Conservation (phyloP, 495 filamentous ascomycete genomes). For the Lasiosphaeria ovina region DNA sequence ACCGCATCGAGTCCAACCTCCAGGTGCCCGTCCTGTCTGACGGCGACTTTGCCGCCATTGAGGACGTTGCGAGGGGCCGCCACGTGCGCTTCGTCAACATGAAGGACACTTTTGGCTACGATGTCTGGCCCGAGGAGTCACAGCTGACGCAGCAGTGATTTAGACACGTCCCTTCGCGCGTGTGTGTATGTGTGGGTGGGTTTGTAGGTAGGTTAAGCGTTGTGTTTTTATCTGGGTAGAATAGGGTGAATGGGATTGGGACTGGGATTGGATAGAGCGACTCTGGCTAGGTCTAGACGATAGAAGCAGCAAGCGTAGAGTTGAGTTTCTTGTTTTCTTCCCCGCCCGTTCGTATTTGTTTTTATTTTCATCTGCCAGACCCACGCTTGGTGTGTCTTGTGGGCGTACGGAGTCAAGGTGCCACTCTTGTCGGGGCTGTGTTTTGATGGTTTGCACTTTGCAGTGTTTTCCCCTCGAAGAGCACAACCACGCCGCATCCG, state of each 20-base stretch:
- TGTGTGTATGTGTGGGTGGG: background rate
- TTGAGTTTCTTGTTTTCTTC: background rate
- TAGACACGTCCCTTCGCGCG: background rate
- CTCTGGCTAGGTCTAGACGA: background rate
- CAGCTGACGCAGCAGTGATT: background rate
- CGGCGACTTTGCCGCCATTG: slow-evolving; percentile 41
- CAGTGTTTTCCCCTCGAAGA: too few relatives aligned
- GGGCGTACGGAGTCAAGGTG: too few relatives aligned
- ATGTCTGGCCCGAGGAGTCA: slow-evolving; percentile 49
- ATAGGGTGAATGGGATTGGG: too few relatives aligned
- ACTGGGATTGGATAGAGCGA: too few relatives aligned
- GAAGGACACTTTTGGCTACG: slow-evolving; percentile 63
- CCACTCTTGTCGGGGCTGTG: too few relatives aligned
- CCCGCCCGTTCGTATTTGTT: background rate
- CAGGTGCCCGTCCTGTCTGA: slow-evolving; percentile 42
- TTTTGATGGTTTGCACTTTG: too few relatives aligned
- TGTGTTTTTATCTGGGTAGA: too few relatives aligned
- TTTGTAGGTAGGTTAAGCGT: too few relatives aligned
- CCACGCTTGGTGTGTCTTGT: background rate
- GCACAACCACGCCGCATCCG: too few relatives aligned
- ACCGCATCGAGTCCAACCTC: slow-evolving; percentile 57
- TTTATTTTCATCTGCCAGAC: too few relatives aligned
- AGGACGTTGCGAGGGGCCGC: slow-evolving; percentile 44
- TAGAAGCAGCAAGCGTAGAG: slow-evolving; percentile 6
- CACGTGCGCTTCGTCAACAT: slow-evolving; percentile 75